Conservation (phyloP, 129 eudicot genomes). For the Centaurea solstitialis region DNA sequence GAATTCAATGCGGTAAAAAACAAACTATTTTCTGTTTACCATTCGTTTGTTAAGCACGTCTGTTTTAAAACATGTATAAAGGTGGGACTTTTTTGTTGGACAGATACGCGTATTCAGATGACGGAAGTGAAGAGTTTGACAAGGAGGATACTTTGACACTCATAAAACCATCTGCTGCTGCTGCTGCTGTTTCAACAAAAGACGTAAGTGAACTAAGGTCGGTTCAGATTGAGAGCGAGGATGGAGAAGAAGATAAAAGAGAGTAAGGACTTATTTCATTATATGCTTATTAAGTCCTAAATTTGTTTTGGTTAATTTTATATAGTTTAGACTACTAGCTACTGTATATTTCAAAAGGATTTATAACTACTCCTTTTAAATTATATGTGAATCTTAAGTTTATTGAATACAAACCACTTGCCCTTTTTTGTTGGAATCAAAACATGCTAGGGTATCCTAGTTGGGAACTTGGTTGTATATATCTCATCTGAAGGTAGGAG, state of each 20-base stretch:
- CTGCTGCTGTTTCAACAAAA: conserved; percentile 56
- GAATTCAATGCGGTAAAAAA: conserved; percentile 79
- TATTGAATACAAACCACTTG: neutral
- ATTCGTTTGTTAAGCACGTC: neutral
- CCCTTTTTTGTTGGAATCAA: neutral
- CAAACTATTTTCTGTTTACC: conserved; percentile 8
- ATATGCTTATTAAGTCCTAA: conserved; percentile 24
- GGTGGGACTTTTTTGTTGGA: conserved; percentile 9
- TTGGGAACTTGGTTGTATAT: too few relatives aligned
- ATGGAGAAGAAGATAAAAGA: conserved; percentile 81
- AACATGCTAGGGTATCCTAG: neutral
- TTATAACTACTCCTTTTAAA: conserved; percentile 1
- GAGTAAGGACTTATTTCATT: conserved; percentile 39
- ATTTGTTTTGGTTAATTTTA: conserved; percentile 19
- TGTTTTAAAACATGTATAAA: neutral
- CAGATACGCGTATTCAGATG: conserved; percentile 95
- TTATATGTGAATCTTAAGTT: conserved; percentile 7
- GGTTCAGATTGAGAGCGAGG: conserved; percentile 40
- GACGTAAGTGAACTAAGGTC: conserved; percentile 46
- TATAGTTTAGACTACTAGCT: conserved; percentile 29
- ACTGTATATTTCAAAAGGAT: conserved; percentile 30
- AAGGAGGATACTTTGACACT: conserved; percentile 79
- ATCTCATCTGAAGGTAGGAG: too few relatives aligned
- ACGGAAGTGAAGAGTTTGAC: conserved; percentile 89
- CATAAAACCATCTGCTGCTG: conserved; percentile 79